Evolutionary conservation across 495 filamentous ascomycete genomes (phyloP).

Genomic region (Letharia columbiana): DNA sequence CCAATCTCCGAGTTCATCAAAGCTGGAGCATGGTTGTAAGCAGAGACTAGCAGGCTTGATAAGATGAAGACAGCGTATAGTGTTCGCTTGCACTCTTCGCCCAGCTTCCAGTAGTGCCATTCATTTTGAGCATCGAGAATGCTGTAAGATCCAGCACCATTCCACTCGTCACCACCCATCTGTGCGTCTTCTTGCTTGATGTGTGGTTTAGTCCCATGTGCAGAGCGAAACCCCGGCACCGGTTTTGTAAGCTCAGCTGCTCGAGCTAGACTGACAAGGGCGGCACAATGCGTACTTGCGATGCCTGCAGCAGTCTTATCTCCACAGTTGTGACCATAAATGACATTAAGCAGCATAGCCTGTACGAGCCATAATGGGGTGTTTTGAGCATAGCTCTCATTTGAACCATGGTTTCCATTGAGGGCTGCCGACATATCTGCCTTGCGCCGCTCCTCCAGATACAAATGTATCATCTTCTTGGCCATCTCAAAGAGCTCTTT

Average conservation of each 20-base stretch:
- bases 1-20: slow-evolving; percentile 92
- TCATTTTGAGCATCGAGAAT: slow-evolving; percentile 65
- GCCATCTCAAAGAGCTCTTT: slow-evolving; percentile 86
- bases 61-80: slow-evolving; percentile 85
- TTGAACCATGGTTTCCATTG: slow-evolving; percentile 49
- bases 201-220: slow-evolving; percentile 8
- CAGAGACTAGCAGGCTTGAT: slow-evolving; percentile 82
- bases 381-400: slow-evolving; percentile 61
- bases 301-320: slow-evolving; percentile 87
- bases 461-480: slow-evolving; percentile 89
- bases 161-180: slow-evolving; percentile 25
- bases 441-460: slow-evolving; percentile 87
- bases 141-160: slow-evolving; percentile 27
- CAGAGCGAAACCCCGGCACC: background rate
- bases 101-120: slow-evolving; percentile 82
- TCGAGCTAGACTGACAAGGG: slow-evolving; percentile 82
- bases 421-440: slow-evolving; percentile 77
- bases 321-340: slow-evolving; percentile 92
- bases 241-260: slow-evolving; percentile 68
- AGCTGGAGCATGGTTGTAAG: slow-evolving; percentile 84
- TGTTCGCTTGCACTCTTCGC: slow-evolving; percentile 89
- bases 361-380: slow-evolving; percentile 97
- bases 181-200: slow-evolving; percentile 20
- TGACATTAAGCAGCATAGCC: slow-evolving; percentile 92
- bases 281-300: slow-evolving; percentile 82